These are phyloP conservation scores for Hypomontagnella submonticulosa DNA, from an alignment of 495 filamentous ascomycete species.

Conservation along the genomic window DNA sequence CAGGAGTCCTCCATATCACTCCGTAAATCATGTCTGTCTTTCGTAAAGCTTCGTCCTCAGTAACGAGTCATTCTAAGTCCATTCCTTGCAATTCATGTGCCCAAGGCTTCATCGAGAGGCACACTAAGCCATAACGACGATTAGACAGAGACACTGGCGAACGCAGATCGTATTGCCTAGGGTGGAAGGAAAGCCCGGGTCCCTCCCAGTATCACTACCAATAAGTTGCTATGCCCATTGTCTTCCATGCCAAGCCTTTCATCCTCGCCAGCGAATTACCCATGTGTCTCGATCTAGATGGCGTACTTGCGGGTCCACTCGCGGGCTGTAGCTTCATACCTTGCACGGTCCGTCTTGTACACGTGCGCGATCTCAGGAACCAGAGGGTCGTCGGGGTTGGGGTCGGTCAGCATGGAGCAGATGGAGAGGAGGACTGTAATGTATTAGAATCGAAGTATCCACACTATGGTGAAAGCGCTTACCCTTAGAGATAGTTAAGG, in stretches of 20 bases:
- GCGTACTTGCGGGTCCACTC: constrained; percentile 99
- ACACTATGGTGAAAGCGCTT: constrained; percentile 37
- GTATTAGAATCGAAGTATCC: constrained; percentile 4
- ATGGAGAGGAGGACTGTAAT: constrained; percentile 90
- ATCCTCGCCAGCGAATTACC: constrained; percentile 7
- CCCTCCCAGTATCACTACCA: constrained; percentile 32
- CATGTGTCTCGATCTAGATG: constrained; percentile 62
- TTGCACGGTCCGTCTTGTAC: constrained; percentile 97
- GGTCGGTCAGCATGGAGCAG: constrained; percentile 99
- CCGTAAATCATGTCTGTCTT: constrained; percentile 33
- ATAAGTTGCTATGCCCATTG: constrained; percentile 33
- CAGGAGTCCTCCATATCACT: constrained; percentile 26
- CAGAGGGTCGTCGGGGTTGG: constrained; percentile 97
- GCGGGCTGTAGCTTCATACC: constrained; percentile 95
- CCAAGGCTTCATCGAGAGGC: constrained; percentile 20
- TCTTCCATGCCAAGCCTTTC: constrained; percentile 20
- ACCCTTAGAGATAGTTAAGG: constrained; percentile 99
- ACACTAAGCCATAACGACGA: constrained; percentile 45
- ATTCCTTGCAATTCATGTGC: constrained; percentile 27
- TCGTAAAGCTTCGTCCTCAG: constrained; percentile 33
- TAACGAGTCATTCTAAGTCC: constrained; percentile 37
- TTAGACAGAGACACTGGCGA: constrained; percentile 43
- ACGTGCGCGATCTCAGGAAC: constrained; percentile 99
- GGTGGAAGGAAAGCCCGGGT: constrained; percentile 36
- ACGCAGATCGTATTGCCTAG: constrained; percentile 46